These are phyloP conservation scores for Komagataea norvegica DNA, from an alignment of 1,139 yeast species.

Conservation along the genomic window DNA sequence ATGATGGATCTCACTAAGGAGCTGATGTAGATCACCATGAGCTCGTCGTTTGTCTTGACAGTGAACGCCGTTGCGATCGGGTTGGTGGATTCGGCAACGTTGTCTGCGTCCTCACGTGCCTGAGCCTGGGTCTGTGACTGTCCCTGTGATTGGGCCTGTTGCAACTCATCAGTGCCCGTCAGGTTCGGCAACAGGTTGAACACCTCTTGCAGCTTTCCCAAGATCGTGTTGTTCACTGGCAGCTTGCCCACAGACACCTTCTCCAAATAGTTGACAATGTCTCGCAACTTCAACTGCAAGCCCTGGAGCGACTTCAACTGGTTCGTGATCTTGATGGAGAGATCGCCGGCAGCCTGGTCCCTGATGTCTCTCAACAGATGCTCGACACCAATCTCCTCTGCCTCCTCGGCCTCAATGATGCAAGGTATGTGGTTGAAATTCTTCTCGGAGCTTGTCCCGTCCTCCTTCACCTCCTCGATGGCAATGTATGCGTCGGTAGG, in stretches of 20 bases:
- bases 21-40: conserved; percentile 89
- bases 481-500: conserved; percentile 97
- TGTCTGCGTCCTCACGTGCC: conserved; percentile 17
- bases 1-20: conserved; percentile 90
- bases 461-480: conserved; percentile 92
- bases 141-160: conserved; percentile 6
- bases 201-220: conserved; percentile 91
- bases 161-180: conserved; percentile 29
- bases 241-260: conserved; percentile 67
- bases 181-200: conserved; percentile 90
- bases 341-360: conserved; percentile 93
- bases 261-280: conserved; percentile 73
- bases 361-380: conserved; percentile 90
- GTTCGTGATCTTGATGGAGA: conserved; percentile 81
- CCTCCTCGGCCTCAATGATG: conserved; percentile 93
- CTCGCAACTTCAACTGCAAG: conserved; percentile 72
- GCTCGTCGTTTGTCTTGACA: conserved; percentile 88
- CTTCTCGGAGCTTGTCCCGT: conserved; percentile 90
- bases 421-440: conserved; percentile 94
- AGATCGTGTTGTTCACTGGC: conserved; percentile 85
- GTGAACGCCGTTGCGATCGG: conserved; percentile 79
- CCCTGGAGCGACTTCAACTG: conserved; percentile 88
- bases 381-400: conserved; percentile 98
- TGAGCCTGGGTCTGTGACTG: too few species aligned
- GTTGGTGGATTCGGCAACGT: conserved; percentile 28